A percentile compares a stretch with the other conserved stretches of the same genome.
These are phyloP conservation scores for Leucocoprinus birnbaumii DNA, from an alignment of 768 basidiomycete genomes.

Conservation along the genomic window DNA sequence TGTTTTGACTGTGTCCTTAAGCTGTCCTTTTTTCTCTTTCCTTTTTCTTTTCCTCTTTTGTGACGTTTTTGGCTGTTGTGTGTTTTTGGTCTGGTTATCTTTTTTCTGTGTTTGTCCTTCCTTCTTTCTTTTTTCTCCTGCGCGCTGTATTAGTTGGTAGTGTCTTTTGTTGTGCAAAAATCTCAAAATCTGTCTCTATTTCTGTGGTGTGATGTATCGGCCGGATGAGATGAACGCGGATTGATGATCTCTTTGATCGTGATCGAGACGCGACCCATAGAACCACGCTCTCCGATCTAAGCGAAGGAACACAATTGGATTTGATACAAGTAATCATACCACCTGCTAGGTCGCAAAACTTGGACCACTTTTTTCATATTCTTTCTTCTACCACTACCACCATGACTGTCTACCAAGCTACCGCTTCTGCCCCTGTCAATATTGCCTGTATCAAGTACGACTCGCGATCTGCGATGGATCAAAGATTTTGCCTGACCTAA, in stretches of 20 bases:
- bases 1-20: constrained; percentile 13
- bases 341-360: not conserved
- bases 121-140: too few relatives aligned
- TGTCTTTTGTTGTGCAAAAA: constrained; percentile 11
- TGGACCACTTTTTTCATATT: not conserved
- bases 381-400: not conserved
- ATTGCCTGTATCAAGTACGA: constrained; percentile 95
- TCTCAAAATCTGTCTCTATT: constrained; percentile 10
- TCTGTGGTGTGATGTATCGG: constrained; percentile 4
- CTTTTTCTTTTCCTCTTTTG: constrained; percentile 16
- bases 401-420: constrained; percentile 68
- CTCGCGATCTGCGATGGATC: not conserved
- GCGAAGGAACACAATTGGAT: not conserved
- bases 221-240: constrained; percentile 3
- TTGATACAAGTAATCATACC: not conserved
- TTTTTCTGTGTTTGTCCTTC: constrained; percentile 14
- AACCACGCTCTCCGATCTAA: not conserved
- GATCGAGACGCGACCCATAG: not conserved
- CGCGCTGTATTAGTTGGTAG: constrained; percentile 12
- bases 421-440: constrained; percentile 91
- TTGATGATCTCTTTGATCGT: not conserved
- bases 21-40: constrained; percentile 14
- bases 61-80: constrained; percentile 12
- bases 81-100: constrained; percentile 9
- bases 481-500: not conserved